Evolutionary conservation across 495 filamentous ascomycete species (phyloP).

Genomic region (Penicillium taxi): DNA sequence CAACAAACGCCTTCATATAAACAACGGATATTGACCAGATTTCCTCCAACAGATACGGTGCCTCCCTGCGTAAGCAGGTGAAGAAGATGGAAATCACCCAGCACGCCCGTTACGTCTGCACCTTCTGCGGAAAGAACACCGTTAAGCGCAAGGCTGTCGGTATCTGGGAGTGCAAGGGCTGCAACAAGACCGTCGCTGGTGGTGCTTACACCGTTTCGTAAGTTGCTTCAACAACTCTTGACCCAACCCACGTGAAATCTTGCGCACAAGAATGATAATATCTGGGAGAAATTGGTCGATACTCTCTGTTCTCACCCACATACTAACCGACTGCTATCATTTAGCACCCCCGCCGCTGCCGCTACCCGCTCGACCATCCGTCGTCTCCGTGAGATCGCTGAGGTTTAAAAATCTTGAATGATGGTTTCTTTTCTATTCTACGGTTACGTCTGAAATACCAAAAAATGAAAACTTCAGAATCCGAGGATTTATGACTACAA

Average conservation of each 20-base stretch:
- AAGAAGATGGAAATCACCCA: slow-evolving; percentile 99
- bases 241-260: no score
- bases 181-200: slow-evolving; percentile 91
- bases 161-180: slow-evolving; percentile 93
- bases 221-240: slow-evolving; percentile 35
- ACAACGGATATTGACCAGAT: slow-evolving; percentile 24
- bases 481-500: slow-evolving; percentile 7
- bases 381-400: slow-evolving; percentile 93
- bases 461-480: slow-evolving; percentile 38
- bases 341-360: slow-evolving; percentile 88
- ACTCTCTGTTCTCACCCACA: not conserved
- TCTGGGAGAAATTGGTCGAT: not conserved
- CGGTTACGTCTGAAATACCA: slow-evolving; percentile 39
- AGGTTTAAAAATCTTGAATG: slow-evolving; percentile 60
- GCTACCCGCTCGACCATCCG: slow-evolving; percentile 96
- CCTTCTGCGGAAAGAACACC: slow-evolving; percentile 91
- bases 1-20: slow-evolving; percentile 6
- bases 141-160: slow-evolving; percentile 89
- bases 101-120: slow-evolving; percentile 81
- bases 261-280: not conserved
- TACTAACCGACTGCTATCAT: slow-evolving; percentile 17
- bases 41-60: slow-evolving; percentile 78
- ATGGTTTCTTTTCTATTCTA: slow-evolving; percentile 37
- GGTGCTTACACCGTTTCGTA: slow-evolving; percentile 97
- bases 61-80: slow-evolving; percentile 98